phyloP scores from a whole-genome alignment of 2,329 filamentous ascomycete species.

The Coniochaeta hoffmannii region DNA sequence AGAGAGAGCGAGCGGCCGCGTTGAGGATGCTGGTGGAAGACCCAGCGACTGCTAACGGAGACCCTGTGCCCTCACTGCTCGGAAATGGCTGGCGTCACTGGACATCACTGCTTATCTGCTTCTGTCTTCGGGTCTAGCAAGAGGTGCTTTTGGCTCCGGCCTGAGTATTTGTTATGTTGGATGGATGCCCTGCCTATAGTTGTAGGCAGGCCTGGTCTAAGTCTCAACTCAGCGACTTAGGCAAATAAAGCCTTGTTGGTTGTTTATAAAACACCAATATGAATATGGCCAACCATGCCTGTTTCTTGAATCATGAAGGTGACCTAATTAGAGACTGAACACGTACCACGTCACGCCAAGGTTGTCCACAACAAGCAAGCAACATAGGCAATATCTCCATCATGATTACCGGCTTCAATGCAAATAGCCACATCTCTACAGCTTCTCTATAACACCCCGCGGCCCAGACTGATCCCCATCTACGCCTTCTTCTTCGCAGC shows the following conservation, averaged over 20 bases:
- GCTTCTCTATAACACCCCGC: background rate
- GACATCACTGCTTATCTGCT: background rate
- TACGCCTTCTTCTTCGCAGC: slow-evolving; percentile 79
- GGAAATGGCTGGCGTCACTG: background rate
- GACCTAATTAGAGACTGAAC: background rate
- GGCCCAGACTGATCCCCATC: too few species aligned
- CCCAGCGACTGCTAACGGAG: background rate
- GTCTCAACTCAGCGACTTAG: background rate
- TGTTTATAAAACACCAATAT: background rate
- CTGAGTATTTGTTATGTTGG: background rate
- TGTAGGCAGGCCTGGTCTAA: background rate
- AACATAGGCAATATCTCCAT: too few species aligned
- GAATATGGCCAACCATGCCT: background rate
- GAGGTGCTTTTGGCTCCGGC: background rate
- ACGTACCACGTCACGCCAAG: background rate
- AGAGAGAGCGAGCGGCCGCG: too few species aligned
- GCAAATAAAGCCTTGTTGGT: background rate
- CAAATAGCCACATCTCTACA: background rate
- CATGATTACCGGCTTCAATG: background rate
- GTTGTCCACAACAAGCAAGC: background rate
- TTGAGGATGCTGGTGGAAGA: too few species aligned
- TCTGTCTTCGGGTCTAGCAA: background rate
- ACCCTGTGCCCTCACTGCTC: background rate
- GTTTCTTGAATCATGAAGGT: background rate
- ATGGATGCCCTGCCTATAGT: background rate